These are phyloP conservation scores for Leishmania lainsoni DNA, from an alignment of 208 protist genomes.

Conservation along the genomic window DNA sequence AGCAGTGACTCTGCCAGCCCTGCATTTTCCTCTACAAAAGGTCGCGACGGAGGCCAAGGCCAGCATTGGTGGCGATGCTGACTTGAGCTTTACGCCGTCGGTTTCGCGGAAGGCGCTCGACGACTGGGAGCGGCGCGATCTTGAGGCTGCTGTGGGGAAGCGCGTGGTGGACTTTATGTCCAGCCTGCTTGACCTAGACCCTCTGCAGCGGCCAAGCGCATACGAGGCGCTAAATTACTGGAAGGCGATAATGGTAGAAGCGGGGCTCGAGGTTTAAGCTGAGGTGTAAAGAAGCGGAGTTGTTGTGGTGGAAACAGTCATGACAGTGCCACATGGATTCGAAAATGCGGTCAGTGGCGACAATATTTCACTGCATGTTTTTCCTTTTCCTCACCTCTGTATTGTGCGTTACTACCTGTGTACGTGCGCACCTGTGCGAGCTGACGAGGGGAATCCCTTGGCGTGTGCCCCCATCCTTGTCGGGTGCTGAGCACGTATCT, in stretches of 20 bases:
- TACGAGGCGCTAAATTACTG: constrained; percentile 58
- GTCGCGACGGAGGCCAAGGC: neutral
- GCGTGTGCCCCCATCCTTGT: neutral
- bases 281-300: neutral
- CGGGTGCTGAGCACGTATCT: neutral
- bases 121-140: constrained; percentile 50
- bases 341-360: neutral
- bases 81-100: neutral
- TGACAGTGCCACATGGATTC: neutral
- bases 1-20: neutral
- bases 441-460: neutral
- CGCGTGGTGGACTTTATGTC: constrained; percentile 61
- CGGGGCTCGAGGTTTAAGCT: constrained; percentile 17
- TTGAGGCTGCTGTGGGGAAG: constrained; percentile 44
- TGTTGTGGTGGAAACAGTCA: neutral
- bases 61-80: neutral
- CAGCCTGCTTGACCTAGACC: constrained; percentile 60
- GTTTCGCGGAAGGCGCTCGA: constrained; percentile 42
- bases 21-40: neutral
- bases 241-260: constrained; percentile 45
- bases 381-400: neutral
- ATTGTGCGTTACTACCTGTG: neutral
- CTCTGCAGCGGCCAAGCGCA: constrained; percentile 64
- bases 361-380: neutral
- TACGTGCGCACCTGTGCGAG: neutral